A percentile compares a stretch with the other conserved stretches of the same genome.
These are phyloP conservation scores for Penicillium parvum DNA, from an alignment of 495 filamentous ascomycete genomes.

Conservation along the genomic window DNA sequence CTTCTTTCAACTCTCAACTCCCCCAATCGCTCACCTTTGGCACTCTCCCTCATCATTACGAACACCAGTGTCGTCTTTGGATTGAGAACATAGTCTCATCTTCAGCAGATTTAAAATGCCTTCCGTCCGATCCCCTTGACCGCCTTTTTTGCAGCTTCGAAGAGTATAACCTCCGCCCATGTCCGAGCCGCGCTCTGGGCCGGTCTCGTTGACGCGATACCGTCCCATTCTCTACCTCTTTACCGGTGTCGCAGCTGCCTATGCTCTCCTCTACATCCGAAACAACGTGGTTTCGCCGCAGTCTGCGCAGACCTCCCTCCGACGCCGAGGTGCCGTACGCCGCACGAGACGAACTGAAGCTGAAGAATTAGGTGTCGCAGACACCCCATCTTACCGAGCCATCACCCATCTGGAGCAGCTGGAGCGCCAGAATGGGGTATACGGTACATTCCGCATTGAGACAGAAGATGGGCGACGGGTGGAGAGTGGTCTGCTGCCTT, in stretches of 20 bases:
- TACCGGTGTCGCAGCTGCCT: slow-evolving; percentile 46
- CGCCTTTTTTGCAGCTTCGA: slow-evolving; percentile 15
- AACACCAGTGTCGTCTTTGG: too few species aligned
- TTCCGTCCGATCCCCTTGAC: slow-evolving; percentile 12
- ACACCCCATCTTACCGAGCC: slow-evolving; percentile 38
- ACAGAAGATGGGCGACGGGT: slow-evolving; percentile 46
- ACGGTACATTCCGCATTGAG: slow-evolving; percentile 47
- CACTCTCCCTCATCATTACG: neutral
- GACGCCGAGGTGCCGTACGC: slow-evolving; percentile 46
- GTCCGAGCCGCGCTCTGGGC: slow-evolving; percentile 32
- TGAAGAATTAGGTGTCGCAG: slow-evolving; percentile 19
- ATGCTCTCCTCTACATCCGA: slow-evolving; percentile 45
- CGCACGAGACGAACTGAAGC: slow-evolving; percentile 33
- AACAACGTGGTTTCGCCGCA: slow-evolving; percentile 31
- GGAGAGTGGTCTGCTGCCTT: slow-evolving; percentile 44
- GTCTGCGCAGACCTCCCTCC: slow-evolving; percentile 31
- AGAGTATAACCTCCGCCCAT: slow-evolving; percentile 25
- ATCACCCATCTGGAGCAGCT: slow-evolving; percentile 43
- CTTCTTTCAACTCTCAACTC: slow-evolving; percentile 5
- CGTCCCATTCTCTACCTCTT: slow-evolving; percentile 47
- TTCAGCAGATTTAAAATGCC: slow-evolving; percentile 2
- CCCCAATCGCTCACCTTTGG: neutral
- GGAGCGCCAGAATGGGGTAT: slow-evolving; percentile 44
- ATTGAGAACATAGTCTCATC: too few species aligned
- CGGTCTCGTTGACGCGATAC: slow-evolving; percentile 42